Base-by-base conservation (phyloP, 805 yeast species). In the Grigorovia transvaalensis region DNA sequence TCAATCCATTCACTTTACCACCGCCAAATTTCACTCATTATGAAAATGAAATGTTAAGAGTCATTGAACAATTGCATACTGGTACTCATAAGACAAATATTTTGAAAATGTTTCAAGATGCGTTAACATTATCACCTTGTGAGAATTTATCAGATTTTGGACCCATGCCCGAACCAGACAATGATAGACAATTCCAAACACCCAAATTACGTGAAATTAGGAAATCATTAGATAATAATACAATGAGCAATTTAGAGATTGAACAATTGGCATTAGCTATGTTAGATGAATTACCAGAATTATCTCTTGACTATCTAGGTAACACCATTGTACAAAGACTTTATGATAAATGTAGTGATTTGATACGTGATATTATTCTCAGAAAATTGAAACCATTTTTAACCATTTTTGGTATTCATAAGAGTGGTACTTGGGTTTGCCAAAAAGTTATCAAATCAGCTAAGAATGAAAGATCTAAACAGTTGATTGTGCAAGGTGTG, bases 361-460 rank as follows among this genome's bases (percentile, higher is more conserved):
- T 82, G 3, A 75, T 89, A 51, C 86, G 88, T 62, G 84, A 86
- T 58, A 78, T 84, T 65, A 85, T 93, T 85, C 75, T 93, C 50
- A 79, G 85, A 59, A 79, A 79, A 56, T 79, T 93, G 42, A 73
- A 85, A 2, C 93, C 90, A 30, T 87, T 76, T 62, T 72, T 93
- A 55, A 88, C 96, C 0, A 93, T 88, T 59, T 84, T 91, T 74
- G 93, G 97, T 59, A 83, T 88, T 52, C 99, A 93, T 71, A 93
- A 93, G 64, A 91, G 91, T 67, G 99, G 99, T 54, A 93, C 99
- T 6, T 93, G 99, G 99, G 98, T 97, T 1, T 95, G 96, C 19
- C 99, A 93, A 68, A 93, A 91, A 69, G 84, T 93, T 68, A 89
- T 93, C 59, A 85, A 82, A 57, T 80, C 82, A 29, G 84, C 88